Percentiles rank a stretch among this genome's conserved stretches.
Conservation (phyloP, 192 early-diverging fungal genomes). For the Coemansia pectinata region DNA sequence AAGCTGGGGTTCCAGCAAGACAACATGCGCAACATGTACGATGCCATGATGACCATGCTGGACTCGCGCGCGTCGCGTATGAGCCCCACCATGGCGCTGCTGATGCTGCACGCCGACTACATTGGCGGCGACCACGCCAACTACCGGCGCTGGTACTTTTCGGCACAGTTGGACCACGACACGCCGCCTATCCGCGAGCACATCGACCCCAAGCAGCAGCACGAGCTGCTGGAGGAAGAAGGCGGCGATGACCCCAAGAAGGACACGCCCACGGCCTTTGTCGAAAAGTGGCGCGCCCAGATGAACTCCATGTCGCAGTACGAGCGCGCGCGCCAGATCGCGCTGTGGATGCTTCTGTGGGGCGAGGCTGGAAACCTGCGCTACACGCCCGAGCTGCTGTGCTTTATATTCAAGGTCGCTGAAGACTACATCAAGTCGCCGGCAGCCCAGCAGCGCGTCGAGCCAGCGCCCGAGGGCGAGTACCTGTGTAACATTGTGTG, state of each 20-base stretch:
- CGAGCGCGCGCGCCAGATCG: conserved; percentile 70
- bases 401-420: conserved; percentile 78
- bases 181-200: conserved; percentile 55
- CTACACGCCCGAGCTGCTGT: conserved; percentile 72
- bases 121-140: conserved; percentile 80
- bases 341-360: conserved; percentile 77
- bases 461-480: conserved; percentile 64
- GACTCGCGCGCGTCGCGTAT: conserved; percentile 78
- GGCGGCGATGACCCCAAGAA: conserved; percentile 34
- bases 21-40: conserved; percentile 74
- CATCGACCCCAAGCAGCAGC: conserved; percentile 55
- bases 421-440: conserved; percentile 57
- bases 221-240: conserved; percentile 47
- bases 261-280: conserved; percentile 56
- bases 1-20: conserved; percentile 81
- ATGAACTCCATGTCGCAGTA: conserved; percentile 75
- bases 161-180: conserved; percentile 65
- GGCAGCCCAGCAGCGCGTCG: conserved; percentile 56
- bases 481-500: conserved; percentile 69
- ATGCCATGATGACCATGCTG: conserved; percentile 76
- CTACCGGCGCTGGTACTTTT: conserved; percentile 84
- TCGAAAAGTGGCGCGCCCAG: conserved; percentile 66
- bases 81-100: conserved; percentile 67
- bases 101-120: conserved; percentile 76
- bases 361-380: conserved; percentile 76